Evolutionary conservation across 2,329 filamentous ascomycete genomes (phyloP).

Genomic region (Macrophomina pseudophaseolina): DNA sequence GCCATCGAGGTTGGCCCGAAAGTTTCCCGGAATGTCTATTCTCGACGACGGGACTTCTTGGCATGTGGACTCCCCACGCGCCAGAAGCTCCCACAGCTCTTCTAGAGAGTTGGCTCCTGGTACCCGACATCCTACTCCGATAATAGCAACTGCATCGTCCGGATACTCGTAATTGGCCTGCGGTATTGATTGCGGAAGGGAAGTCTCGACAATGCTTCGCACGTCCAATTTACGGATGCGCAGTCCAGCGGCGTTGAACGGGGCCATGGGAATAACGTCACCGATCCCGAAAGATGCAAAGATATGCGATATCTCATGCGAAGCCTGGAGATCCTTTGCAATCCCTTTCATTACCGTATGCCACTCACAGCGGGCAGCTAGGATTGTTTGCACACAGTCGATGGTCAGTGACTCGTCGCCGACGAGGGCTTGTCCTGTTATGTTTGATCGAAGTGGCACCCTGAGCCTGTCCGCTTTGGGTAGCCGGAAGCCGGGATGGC

Average conservation of each 20-base stretch:
- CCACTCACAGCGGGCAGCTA: conserved; percentile 34
- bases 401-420: conserved; percentile 23
- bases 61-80: no score
- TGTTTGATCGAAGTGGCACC: conserved; percentile 28
- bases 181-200: no score
- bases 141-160: no score
- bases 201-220: background rate
- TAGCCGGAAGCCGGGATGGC: conserved; percentile 28
- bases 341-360: conserved; percentile 31
- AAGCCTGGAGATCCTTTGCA: conserved; percentile 30
- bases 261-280: conserved; percentile 32
- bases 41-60: background rate
- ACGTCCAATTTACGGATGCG: conserved; percentile 7
- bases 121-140: no score
- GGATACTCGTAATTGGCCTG: no score
- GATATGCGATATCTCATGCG: conserved; percentile 26
- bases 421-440: conserved; percentile 25
- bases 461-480: background rate
- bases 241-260: conserved; percentile 30
- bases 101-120: no score
- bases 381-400: conserved; percentile 31
- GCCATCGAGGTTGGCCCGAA: conserved; percentile 37
- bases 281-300: conserved; percentile 34
- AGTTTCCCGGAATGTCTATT: conserved; percentile 37
- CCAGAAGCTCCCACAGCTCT: no score